A percentile compares a stretch with the other conserved stretches of the same genome.
phyloP scores from a whole-genome alignment of 176 grass and related monocot species.

The Aegilops umbellulata region DNA sequence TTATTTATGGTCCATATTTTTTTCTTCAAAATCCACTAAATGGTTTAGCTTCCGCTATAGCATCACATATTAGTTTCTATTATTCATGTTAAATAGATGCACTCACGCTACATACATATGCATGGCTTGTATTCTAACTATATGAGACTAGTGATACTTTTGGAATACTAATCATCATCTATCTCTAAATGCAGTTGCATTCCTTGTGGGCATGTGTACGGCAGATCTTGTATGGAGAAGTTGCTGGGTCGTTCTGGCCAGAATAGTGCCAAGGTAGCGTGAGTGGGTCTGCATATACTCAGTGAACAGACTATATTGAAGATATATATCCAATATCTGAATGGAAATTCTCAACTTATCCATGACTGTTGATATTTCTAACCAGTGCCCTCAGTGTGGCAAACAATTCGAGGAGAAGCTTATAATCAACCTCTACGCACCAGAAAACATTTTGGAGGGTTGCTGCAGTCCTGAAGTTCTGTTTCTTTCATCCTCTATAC shows the following conservation, averaged over 20 bases:
- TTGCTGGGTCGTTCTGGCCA: background rate
- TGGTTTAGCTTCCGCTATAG: no score
- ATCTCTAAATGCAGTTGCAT: background rate
- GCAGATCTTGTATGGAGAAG: background rate
- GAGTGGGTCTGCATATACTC: background rate
- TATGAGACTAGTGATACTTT: no score
- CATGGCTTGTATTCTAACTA: no score
- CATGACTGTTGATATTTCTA: background rate
- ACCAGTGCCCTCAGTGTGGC: slow-evolving; percentile 62
- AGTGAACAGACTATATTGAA: background rate
- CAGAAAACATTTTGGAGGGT: background rate
- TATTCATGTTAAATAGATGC: no score
- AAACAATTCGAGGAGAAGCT: slow-evolving; percentile 36
- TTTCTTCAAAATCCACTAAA: no score
- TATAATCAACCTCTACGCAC: slow-evolving; percentile 56
- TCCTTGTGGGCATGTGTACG: background rate
- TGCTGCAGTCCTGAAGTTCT: background rate
- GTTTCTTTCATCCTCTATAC: background rate
- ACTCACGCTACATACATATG: no score
- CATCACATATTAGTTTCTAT: no score
- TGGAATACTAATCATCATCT: background rate
- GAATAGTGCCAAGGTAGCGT: background rate
- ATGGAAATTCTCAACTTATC: background rate
- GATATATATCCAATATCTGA: background rate
- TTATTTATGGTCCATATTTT: no score